These are phyloP conservation scores for Physcomitrium patens DNA, from an alignment of 225 moss, liverwort and hornwort species.

Conservation along the genomic window DNA sequence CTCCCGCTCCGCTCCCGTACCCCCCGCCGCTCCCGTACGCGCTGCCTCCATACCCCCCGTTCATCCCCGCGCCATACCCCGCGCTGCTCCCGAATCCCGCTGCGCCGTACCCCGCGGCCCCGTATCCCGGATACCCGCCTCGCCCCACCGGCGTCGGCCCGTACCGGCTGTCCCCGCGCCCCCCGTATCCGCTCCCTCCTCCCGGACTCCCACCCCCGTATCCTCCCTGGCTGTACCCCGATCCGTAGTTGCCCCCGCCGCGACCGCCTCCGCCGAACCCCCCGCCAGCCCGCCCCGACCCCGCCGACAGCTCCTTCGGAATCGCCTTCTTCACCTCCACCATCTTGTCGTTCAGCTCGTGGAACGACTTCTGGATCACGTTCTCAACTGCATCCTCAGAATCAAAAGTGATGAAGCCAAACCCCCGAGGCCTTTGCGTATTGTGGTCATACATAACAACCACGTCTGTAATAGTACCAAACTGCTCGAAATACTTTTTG, in stretches of 20 bases:
- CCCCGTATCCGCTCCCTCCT: conserved; percentile 87
- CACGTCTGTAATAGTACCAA: conserved; percentile 98
- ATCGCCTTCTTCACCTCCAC: conserved; percentile 85
- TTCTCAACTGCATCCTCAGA: conserved; percentile 99
- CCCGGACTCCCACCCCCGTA: conserved; percentile 80
- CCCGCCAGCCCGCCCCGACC: conserved; percentile 49
- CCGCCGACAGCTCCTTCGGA: conserved; percentile 70
- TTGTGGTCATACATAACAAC: conserved; percentile 99
- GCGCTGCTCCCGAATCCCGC: conserved; percentile 86
- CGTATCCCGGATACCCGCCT: conserved; percentile 79
- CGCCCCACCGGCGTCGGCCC: conserved; percentile 75
- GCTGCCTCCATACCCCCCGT: conserved; percentile 93
- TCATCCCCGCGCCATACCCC: conserved; percentile 83
- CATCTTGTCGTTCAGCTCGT: conserved; percentile 88
- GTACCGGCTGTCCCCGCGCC: conserved; percentile 83
- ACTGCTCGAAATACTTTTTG: conserved; percentile 99
- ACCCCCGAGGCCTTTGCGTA: conserved; percentile 97
- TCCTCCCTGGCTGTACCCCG: conserved; percentile 81
- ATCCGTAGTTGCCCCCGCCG: conserved; percentile 71
- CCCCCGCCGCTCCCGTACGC: conserved; percentile 83
- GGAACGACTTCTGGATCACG: conserved; percentile 83
- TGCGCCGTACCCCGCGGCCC: conserved; percentile 59
- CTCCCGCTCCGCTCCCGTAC: conserved; percentile 76
- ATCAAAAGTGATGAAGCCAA: conserved; percentile 98
- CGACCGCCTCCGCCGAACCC: conserved; percentile 68